phyloP scores from a whole-genome alignment of 352 stramenopile genomes.

The Globisporangium nagaii region DNA sequence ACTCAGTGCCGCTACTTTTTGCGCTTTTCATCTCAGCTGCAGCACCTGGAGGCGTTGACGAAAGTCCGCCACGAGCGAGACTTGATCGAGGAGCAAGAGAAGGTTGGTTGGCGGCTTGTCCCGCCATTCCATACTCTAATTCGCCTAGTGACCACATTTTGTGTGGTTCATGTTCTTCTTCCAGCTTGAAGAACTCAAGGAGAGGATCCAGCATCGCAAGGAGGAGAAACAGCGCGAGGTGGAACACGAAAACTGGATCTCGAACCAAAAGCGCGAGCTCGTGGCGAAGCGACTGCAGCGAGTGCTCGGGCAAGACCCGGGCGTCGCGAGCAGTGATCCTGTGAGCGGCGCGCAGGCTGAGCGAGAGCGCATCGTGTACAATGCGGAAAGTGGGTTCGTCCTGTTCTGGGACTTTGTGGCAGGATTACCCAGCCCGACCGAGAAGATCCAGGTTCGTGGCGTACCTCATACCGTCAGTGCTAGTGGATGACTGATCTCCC shows the following conservation, averaged over 20 bases:
- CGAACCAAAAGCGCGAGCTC: constrained; percentile 46
- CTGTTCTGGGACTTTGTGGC: constrained; percentile 45
- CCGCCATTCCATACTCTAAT: too few relatives aligned
- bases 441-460: constrained; percentile 37
- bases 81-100: constrained; percentile 56
- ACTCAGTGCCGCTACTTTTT: too few relatives aligned
- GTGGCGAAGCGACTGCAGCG: constrained; percentile 34
- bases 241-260: constrained; percentile 45
- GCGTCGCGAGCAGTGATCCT: background rate
- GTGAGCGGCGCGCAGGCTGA: background rate
- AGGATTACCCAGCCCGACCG: constrained; percentile 15
- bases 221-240: constrained; percentile 38
- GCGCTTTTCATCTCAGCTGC: constrained; percentile 4
- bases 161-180: background rate
- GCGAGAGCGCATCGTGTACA: constrained; percentile 19
- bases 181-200: constrained; percentile 47
- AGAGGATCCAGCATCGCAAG: constrained; percentile 31
- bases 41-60: constrained; percentile 35
- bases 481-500: too few relatives aligned
- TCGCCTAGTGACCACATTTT: background rate
- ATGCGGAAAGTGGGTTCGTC: constrained; percentile 26
- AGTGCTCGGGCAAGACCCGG: constrained; percentile 21
- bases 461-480: constrained; percentile 2
- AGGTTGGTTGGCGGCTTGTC: constrained; percentile 18
- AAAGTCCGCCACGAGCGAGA: constrained; percentile 51